Evolutionary conservation across 2,329 filamentous ascomycete genomes (phyloP), one percentile per base, ranked within the genome.

Genomic region (Coleophoma crateriformis): DNA sequence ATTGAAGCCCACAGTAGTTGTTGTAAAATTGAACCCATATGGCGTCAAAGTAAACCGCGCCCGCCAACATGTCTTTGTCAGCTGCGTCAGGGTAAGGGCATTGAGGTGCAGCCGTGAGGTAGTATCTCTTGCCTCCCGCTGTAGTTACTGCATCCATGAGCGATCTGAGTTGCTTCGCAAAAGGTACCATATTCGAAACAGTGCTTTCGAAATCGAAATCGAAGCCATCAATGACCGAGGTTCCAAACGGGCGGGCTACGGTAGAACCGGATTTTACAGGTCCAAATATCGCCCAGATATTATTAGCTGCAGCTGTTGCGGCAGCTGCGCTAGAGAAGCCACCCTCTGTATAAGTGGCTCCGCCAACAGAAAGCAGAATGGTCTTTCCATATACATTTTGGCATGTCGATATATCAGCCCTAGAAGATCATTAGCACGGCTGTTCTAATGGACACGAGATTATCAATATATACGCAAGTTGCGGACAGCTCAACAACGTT

Each of bases 221-320:
- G 64, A 90, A 89, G 4, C 87, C 87, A 63, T 90, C 85, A 39
- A 90, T 69, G 4, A 79, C 72, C 10, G 82, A 79, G 12, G 69
- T 67, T 48, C 83, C 83, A 62, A 90, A 90, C 1, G 87, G 87
- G 8, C 87, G 79, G 49, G 79, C 72, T 7, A 70, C 70, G 1
- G 64, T 66, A 38, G 67, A 71, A 32, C 67, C 70, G 12, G 67
- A 58, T 35, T 65, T 61, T 7, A 67, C 62, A 4, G 85, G 82
- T 2, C 87, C 87, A 63, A 89, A 90, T 54, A 83, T 85, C 46
- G 78, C 71, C 86, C 86, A 90, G 50, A 90, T 69, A 17, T 77
- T 71, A 48, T 84, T 68, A 0, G 86, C 87, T 2, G 78, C 78
- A 1, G 69, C 62, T 17, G 71, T 63, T 6, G 85, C 85, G 0